Conservation (phyloP, 148 eudicot species). For the Suaeda aralocaspica region DNA sequence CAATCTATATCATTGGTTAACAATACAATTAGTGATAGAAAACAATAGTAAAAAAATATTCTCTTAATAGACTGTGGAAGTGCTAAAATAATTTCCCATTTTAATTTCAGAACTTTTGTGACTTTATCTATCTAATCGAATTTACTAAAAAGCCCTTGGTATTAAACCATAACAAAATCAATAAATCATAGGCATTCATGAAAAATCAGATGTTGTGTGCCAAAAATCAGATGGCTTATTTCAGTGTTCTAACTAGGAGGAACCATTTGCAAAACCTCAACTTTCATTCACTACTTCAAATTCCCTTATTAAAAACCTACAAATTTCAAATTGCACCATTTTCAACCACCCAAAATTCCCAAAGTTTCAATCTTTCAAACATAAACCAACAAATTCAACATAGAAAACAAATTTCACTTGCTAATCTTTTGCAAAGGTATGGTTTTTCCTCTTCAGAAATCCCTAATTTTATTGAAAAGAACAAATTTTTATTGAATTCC, state of each 20-base stretch:
- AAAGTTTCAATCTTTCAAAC: conserved; percentile 22
- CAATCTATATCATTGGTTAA: no score
- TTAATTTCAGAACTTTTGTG: no score
- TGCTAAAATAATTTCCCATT: no score
- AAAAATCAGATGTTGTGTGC: background rate
- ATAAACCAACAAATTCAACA: conserved; percentile 29
- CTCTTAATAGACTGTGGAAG: no score
- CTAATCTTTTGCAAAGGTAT: conserved; percentile 55
- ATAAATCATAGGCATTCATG: no score
- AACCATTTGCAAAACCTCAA: conserved; percentile 4
- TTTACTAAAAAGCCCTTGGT: no score
- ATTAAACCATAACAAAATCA: no score
- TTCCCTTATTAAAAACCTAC: conserved; percentile 6
- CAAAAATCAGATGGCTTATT: conserved; percentile 18
- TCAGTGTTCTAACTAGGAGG: background rate
- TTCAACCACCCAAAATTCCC: conserved; percentile 14
- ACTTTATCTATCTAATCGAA: no score
- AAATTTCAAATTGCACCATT: conserved; percentile 14
- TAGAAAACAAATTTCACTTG: conserved; percentile 41
- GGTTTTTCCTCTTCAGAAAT: conserved; percentile 55
- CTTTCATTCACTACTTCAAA: conserved; percentile 1
- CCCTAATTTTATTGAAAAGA: conserved; percentile 40
- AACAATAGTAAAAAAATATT: no score
- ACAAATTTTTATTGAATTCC: conserved; percentile 42
- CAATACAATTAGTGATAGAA: no score